Percentiles rank a stretch among this genome's conserved stretches.
Evolutionary conservation across 192 early-diverging fungal genomes (phyloP).

Genomic region (Mortierella antarctica): DNA sequence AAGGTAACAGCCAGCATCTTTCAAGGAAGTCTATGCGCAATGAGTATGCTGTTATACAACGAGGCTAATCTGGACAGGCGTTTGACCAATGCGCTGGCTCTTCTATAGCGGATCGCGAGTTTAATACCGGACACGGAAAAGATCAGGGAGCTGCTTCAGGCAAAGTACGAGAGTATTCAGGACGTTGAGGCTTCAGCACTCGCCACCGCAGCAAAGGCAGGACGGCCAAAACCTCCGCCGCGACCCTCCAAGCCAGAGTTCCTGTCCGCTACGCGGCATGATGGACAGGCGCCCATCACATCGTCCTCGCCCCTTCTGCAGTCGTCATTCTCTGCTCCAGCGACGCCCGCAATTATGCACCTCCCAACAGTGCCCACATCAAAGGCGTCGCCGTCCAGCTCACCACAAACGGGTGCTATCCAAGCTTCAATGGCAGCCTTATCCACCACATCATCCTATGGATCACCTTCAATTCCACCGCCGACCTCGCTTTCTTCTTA

Average conservation of each 20-base stretch:
- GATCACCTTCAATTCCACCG: background rate
- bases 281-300: slow-evolving; percentile 16
- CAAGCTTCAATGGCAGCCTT: slow-evolving; percentile 11
- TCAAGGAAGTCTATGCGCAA: background rate
- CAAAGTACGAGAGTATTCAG: slow-evolving; percentile 56
- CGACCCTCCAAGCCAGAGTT: slow-evolving; percentile 40
- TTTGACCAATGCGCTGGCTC: background rate
- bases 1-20: slow-evolving; percentile 18
- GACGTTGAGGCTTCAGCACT: slow-evolving; percentile 52
- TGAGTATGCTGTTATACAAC: background rate
- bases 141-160: slow-evolving; percentile 30
- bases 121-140: slow-evolving; percentile 41
- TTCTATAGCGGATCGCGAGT: slow-evolving; percentile 37
- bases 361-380: background rate
- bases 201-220: slow-evolving; percentile 37
- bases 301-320: background rate
- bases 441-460: slow-evolving; percentile 2
- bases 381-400: background rate
- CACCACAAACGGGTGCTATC: background rate
- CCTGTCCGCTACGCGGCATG: slow-evolving; percentile 22
- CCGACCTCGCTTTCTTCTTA: slow-evolving; percentile 28
- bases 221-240: slow-evolving; percentile 39
- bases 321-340: slow-evolving; percentile 18
- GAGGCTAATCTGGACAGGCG: background rate
- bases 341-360: background rate